Conservation (phyloP, 2,329 filamentous ascomycete genomes). For the Pseudogymnoascus sp. region DNA sequence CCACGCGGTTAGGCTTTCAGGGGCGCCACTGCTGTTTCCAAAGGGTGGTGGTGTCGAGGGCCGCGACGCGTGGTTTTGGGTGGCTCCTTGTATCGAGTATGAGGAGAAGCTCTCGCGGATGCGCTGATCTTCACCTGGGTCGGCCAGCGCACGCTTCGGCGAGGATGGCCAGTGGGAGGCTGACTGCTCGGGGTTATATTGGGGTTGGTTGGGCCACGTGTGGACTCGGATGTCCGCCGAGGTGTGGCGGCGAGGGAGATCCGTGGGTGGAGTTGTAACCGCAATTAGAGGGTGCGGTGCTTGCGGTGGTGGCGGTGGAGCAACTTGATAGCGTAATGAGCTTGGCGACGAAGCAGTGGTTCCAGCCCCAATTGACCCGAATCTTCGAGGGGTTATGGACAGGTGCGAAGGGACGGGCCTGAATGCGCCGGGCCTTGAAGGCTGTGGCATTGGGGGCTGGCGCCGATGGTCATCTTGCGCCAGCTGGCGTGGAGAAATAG, state of each 20-base stretch:
- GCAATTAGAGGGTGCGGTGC: conserved; percentile 59
- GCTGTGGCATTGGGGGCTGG: conserved; percentile 55
- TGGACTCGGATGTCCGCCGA: conserved; percentile 91
- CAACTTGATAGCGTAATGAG: conserved; percentile 59
- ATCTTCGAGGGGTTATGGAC: conserved; percentile 66
- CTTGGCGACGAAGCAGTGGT: conserved; percentile 65
- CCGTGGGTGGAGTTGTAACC: conserved; percentile 57
- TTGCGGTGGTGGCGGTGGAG: conserved; percentile 43
- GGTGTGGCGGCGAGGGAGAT: conserved; percentile 77
- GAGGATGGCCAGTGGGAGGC: conserved; percentile 61
- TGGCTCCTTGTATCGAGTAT: conserved; percentile 46
- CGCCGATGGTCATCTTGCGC: conserved; percentile 78
- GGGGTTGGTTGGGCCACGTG: conserved; percentile 65
- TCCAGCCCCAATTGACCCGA: conserved; percentile 71
- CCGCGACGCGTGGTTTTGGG: conserved; percentile 24
- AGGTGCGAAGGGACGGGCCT: conserved; percentile 77
- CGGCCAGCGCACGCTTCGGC: conserved; percentile 43
- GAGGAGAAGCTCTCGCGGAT: conserved; percentile 55
- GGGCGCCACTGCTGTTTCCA: conserved; percentile 22
- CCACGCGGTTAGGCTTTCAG: conserved; percentile 28
- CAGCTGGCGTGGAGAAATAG: conserved; percentile 80
- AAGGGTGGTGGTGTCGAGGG: conserved; percentile 28
- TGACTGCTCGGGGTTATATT: conserved; percentile 57
- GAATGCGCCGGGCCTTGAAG: conserved; percentile 58
- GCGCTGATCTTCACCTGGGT: conserved; percentile 49